Conservation (phyloP, 805 yeast species). For the Tetrapisispora phaffii region DNA sequence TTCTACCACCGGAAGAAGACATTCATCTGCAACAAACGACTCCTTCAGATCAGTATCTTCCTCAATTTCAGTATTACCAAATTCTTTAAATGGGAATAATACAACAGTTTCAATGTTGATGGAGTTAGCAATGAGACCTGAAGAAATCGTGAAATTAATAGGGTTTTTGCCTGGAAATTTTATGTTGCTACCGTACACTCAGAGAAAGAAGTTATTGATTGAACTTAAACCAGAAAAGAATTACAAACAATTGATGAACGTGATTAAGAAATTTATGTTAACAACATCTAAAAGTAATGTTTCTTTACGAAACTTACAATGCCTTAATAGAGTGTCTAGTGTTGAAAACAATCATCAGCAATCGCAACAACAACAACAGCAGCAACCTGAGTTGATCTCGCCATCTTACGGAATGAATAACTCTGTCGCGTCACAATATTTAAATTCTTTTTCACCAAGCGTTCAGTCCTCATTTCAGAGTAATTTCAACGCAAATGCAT, state of each 20-base stretch:
- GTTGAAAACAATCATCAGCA: not conserved
- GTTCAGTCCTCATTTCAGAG: constrained; percentile 10
- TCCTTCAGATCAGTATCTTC: constrained; percentile 14
- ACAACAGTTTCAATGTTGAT: constrained; percentile 8
- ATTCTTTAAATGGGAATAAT: constrained; percentile 2
- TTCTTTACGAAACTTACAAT: constrained; percentile 8
- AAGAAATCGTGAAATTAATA: constrained; percentile 26
- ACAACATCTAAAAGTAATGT: constrained; percentile 20
- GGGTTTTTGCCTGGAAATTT: constrained; percentile 42
- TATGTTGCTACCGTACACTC: constrained; percentile 49
- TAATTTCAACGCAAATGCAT: not conserved
- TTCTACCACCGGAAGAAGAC: constrained; percentile 1
- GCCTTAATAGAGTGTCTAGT: not conserved
- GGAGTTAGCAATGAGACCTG: constrained; percentile 16
- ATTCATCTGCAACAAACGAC: constrained; percentile 6
- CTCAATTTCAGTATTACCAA: constrained; percentile 11
- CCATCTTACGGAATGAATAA: constrained; percentile 16
- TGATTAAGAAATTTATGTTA: constrained; percentile 21
- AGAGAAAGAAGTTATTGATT: constrained; percentile 37
- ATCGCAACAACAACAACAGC: not conserved
- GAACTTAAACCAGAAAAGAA: constrained; percentile 32
- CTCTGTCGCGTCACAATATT: constrained; percentile 28
- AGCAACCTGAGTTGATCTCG: not conserved
- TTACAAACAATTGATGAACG: constrained; percentile 26
- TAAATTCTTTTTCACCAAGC: constrained; percentile 29